Conservation (phyloP, 2,329 filamentous ascomycete genomes). For the Trichoderma arundinaceum region DNA sequence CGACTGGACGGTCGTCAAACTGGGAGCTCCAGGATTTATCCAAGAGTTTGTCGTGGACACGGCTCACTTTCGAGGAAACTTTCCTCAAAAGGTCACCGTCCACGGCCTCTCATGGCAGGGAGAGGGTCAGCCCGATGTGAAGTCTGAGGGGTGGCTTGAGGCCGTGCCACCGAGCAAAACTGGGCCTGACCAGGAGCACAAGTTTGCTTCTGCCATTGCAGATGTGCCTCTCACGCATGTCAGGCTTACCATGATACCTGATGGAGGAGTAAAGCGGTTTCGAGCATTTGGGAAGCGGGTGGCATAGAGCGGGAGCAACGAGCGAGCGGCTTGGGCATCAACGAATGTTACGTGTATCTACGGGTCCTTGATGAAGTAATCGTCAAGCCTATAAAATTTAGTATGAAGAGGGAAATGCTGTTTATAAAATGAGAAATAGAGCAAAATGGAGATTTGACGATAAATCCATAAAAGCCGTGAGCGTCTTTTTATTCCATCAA, state of each 20-base stretch:
- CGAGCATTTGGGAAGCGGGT: constrained; percentile 53
- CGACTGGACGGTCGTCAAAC: constrained; percentile 80
- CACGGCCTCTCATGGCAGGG: constrained; percentile 63
- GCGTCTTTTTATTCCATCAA: background rate
- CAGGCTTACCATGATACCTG: constrained; percentile 90
- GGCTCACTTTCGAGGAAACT: constrained; percentile 83
- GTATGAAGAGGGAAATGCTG: too few relatives aligned
- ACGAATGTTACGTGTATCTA: background rate
- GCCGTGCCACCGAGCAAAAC: constrained; percentile 70
- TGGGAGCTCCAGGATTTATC: constrained; percentile 69
- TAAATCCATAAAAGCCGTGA: background rate
- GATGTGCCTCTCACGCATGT: constrained; percentile 75
- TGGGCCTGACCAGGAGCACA: constrained; percentile 74
- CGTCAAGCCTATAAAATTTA: background rate
- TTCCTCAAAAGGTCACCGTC: constrained; percentile 75
- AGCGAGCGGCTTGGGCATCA: background rate
- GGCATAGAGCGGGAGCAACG: constrained; percentile 14
- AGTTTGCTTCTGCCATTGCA: constrained; percentile 61
- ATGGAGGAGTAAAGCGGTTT: constrained; percentile 89
- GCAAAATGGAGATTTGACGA: too few relatives aligned
- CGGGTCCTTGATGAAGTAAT: too few relatives aligned
- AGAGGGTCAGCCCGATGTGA: constrained; percentile 59
- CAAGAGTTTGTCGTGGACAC: constrained; percentile 77
- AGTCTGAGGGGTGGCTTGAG: constrained; percentile 68
- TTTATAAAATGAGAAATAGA: too few relatives aligned